A percentile compares a stretch with the other conserved stretches of the same genome.
Conservation (phyloP, 257 asterid genomes). For the Anisodus acutangulus region DNA sequence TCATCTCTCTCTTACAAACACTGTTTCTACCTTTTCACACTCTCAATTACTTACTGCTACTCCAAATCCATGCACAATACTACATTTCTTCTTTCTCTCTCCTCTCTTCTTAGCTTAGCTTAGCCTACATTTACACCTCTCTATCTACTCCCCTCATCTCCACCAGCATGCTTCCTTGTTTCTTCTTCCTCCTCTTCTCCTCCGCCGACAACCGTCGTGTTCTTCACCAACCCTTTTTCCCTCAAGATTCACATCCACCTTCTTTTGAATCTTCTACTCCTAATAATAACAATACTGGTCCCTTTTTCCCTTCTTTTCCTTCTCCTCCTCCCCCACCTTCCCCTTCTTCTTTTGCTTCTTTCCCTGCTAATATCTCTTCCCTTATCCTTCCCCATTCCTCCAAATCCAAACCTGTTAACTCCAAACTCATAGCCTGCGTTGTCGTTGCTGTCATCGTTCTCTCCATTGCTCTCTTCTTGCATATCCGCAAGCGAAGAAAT, state of each 20-base stretch:
- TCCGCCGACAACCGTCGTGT: constrained; percentile 58
- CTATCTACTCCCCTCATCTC: constrained; percentile 12
- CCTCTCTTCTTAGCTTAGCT: background rate
- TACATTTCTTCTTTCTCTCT: too few species aligned
- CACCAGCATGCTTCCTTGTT: constrained; percentile 36
- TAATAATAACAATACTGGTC: constrained; percentile 34
- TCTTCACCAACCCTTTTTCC: constrained; percentile 74
- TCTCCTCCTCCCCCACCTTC: constrained; percentile 69
- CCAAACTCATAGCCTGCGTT: constrained; percentile 66
- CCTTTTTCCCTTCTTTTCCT: constrained; percentile 61
- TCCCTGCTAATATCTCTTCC: constrained; percentile 71
- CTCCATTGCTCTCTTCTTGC: constrained; percentile 59
- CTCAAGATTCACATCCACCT: constrained; percentile 50
- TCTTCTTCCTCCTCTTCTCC: constrained; percentile 13
- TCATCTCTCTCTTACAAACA: too few species aligned
- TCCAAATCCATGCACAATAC: constrained; percentile 20
- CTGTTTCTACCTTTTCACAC: background rate
- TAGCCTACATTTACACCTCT: background rate
- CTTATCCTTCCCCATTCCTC: constrained; percentile 53
- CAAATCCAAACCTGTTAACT: constrained; percentile 50
- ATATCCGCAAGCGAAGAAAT: constrained; percentile 53
- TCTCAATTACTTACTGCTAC: background rate
- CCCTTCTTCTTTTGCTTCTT: constrained; percentile 61
- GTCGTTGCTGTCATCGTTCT: constrained; percentile 61
- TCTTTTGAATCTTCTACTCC: constrained; percentile 47